Evolutionary conservation across 148 eudicot genomes (phyloP).

Genomic region (Tetragonia tetragonoides): DNA sequence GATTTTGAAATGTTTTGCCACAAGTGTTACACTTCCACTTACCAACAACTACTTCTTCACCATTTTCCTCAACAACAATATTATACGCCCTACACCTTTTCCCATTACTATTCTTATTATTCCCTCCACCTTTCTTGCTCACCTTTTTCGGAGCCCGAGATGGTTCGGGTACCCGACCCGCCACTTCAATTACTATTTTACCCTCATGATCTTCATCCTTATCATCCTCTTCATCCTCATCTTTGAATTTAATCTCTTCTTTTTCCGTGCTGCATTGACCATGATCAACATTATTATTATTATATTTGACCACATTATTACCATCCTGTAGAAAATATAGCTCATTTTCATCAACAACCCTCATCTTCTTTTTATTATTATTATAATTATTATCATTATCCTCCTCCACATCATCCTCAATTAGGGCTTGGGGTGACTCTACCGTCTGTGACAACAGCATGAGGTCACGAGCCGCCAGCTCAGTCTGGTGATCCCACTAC

Average conservation of each 20-base stretch:
- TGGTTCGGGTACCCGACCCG: background rate
- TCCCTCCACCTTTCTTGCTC: background rate
- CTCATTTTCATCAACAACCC: conserved; percentile 10
- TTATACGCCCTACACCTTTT: background rate
- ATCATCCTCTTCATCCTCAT: background rate
- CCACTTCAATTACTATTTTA: background rate
- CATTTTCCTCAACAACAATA: background rate
- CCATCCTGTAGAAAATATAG: background rate
- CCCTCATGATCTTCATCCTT: too few relatives aligned
- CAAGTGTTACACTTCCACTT: conserved; percentile 31
- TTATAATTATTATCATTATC: too few relatives aligned
- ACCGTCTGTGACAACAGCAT: background rate
- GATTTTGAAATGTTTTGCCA: conserved; percentile 26
- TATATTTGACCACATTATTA: background rate
- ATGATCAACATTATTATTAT: background rate
- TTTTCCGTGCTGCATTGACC: background rate
- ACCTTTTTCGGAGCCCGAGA: background rate
- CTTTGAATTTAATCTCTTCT: too few relatives aligned
- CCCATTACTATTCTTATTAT: conserved; percentile 11
- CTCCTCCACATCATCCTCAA: too few relatives aligned
- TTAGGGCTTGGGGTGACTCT: background rate
- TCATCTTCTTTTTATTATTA: background rate
- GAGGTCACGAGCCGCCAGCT: background rate
- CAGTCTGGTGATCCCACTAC: background rate
- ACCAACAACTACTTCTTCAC: background rate